Evolutionary conservation across 2,329 filamentous ascomycete genomes (phyloP).

Genomic region (Phoma sp.): DNA sequence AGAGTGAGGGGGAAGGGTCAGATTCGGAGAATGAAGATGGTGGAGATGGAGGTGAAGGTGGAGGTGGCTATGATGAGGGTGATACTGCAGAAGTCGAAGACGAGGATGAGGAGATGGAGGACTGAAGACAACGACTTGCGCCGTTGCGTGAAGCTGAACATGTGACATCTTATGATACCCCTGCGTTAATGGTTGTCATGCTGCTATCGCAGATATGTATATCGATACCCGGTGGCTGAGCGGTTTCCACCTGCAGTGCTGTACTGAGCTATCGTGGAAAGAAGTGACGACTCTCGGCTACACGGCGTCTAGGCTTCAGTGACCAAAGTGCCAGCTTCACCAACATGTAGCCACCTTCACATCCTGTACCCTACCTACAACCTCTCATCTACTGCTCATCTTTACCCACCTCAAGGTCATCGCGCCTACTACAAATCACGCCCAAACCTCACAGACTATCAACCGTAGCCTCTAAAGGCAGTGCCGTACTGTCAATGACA

Average conservation of each 20-base stretch:
- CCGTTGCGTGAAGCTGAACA: background rate
- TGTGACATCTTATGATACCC: conserved; percentile 5
- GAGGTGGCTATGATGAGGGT: conserved; percentile 42
- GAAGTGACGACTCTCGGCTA: background rate
- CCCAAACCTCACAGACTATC: background rate
- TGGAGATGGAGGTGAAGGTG: conserved; percentile 31
- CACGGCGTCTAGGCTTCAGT: background rate
- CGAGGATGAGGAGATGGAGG: conserved; percentile 39
- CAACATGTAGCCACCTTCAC: background rate
- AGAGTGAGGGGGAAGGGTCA: conserved; percentile 48
- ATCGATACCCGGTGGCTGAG: background rate
- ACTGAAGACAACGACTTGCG: conserved; percentile 11
- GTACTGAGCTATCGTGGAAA: background rate
- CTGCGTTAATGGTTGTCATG: background rate
- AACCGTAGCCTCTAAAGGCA: background rate
- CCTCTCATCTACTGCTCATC: background rate
- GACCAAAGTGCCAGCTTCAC: background rate
- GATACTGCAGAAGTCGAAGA: conserved; percentile 30
- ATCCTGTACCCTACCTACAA: background rate
- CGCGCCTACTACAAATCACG: background rate
- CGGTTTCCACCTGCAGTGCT: background rate
- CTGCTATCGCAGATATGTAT: background rate
- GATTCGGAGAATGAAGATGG: conserved; percentile 46
- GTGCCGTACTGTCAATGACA: background rate
- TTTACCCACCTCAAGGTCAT: background rate